Base-by-base conservation (phyloP, 2,329 filamentous ascomycete genomes). In the Penicillium sp. region DNA sequence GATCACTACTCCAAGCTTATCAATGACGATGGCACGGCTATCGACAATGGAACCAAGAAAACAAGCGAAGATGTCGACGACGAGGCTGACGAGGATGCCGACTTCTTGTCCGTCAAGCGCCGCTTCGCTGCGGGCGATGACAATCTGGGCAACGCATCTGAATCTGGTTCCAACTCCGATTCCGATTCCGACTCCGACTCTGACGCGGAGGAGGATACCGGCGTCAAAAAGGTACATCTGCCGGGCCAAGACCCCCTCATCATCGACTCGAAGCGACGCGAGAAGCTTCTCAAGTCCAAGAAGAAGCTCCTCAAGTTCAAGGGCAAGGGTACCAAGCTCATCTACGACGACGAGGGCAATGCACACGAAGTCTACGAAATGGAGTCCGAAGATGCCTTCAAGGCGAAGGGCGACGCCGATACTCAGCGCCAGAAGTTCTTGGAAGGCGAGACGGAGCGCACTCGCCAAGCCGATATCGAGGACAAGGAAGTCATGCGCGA, bases 281-380 rank as follows among this genome's bases (percentile, higher is more conserved):
- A 96, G 76, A 97, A 97, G 77, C 83, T 96, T n/a, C 83, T 97
- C 61, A 88, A 88, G 67, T 95, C 90, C 18, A 97, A 97, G 81
- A 96, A 96, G 81, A 89, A 95, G 74, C 83, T 97, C 61, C 83
- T 91, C 68, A 94, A 96, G 71, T 89, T 90, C 79, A 95, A 92
- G 79, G 90, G 91, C 68, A 89, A 88, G 69, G 89, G 90, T 11
- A 87, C 84, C 39, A 96, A 94, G 71, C 78, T 97, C 7, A 82
- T 97, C 5, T 99, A 93, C 71, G 93, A 97, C 75, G 92, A 96
- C 45, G 91, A 97, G 31, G 93, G 92, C 63, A 87, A 89, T 57
- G 81, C 92, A 3, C 92, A 94, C 72, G 84, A 89, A 58, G 73
- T 95, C 13, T 97, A 97, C 77, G 89, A 96, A 71, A 85, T 99